Conservation (phyloP, 345 rosid species). For the Firmiana major region DNA sequence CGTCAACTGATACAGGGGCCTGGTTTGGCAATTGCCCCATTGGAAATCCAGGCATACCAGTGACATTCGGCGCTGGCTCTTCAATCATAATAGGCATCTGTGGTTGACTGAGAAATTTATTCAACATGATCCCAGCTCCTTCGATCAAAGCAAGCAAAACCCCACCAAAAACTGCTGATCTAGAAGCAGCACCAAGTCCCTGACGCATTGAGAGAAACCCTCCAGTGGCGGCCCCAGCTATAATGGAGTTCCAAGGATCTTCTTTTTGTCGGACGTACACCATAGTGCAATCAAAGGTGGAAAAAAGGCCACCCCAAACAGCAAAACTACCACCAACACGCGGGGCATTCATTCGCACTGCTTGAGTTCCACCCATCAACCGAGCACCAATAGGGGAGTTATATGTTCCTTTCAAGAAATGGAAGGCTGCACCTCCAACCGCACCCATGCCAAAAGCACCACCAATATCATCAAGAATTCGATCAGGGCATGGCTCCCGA, state of each 20-base stretch:
- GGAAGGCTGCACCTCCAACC: slow-evolving; percentile 60
- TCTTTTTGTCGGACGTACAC: slow-evolving; percentile 63
- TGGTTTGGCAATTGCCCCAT: slow-evolving; percentile 35
- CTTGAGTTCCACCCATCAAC: slow-evolving; percentile 55
- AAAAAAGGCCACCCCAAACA: slow-evolving; percentile 62
- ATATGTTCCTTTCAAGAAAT: slow-evolving; percentile 53
- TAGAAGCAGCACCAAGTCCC: slow-evolving; percentile 50
- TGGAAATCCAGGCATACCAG: slow-evolving; percentile 36
- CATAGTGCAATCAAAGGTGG: slow-evolving; percentile 52
- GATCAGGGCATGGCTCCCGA: slow-evolving; percentile 47
- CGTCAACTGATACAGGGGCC: slow-evolving; percentile 23
- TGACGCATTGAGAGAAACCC: slow-evolving; percentile 63
- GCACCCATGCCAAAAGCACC: slow-evolving; percentile 64
- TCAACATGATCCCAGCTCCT: slow-evolving; percentile 76
- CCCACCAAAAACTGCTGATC: slow-evolving; percentile 49
- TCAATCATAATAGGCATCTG: slow-evolving; percentile 43
- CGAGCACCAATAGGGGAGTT: slow-evolving; percentile 58
- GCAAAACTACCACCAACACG: slow-evolving; percentile 74
- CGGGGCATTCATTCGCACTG: slow-evolving; percentile 66
- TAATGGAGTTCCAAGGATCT: slow-evolving; percentile 70
- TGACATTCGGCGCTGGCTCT: slow-evolving; percentile 33
- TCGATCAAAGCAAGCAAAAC: slow-evolving; percentile 62
- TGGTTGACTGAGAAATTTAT: slow-evolving; percentile 51
- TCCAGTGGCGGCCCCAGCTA: slow-evolving; percentile 71
- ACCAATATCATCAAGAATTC: slow-evolving; percentile 49